Percentiles rank a stretch among this genome's conserved stretches.
These are phyloP conservation scores for Sphagnum contortum DNA, from an alignment of 225 moss, liverwort and hornwort genomes.

Conservation along the genomic window DNA sequence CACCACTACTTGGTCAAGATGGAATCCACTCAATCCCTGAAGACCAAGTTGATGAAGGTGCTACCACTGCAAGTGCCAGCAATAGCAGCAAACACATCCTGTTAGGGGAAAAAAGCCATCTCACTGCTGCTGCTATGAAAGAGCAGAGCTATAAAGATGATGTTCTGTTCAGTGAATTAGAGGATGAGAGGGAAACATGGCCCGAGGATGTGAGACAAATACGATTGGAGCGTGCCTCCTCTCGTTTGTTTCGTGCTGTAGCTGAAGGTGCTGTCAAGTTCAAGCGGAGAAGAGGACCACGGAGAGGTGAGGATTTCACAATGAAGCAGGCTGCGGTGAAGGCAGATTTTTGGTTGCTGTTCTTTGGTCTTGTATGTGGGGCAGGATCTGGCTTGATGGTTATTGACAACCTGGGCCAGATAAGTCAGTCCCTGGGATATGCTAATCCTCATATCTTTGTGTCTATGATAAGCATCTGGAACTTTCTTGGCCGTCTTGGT, in stretches of 20 bases:
- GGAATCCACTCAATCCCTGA: conserved; percentile 14
- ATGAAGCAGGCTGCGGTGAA: conserved; percentile 69
- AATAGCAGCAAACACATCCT: conserved; percentile 1
- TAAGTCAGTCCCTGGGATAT: conserved; percentile 70
- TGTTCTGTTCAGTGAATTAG: conserved; percentile 79
- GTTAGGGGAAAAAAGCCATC: too few relatives aligned
- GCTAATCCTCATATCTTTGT: conserved; percentile 83
- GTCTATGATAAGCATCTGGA: conserved; percentile 87
- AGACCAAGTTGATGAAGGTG: not conserved
- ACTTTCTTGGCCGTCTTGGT: conserved; percentile 83
- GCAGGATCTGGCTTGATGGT: conserved; percentile 78
- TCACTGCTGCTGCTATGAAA: not conserved
- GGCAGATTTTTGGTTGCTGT: conserved; percentile 88
- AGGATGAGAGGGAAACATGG: conserved; percentile 42
- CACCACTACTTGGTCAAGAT: conserved; percentile 41
- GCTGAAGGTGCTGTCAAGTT: conserved; percentile 67
- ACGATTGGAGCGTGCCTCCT: conserved; percentile 13
- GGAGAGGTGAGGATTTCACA: conserved; percentile 85
- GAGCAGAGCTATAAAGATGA: not conserved
- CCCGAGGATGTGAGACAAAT: conserved; percentile 8
- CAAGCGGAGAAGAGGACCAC: conserved; percentile 72
- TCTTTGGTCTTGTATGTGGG: conserved; percentile 55
- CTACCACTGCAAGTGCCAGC: conserved; percentile 18
- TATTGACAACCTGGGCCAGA: conserved; percentile 87
- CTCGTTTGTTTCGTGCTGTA: conserved; percentile 14